Base-by-base conservation (phyloP, 306 rosid genomes). In the Cucumis sativus region DNA sequence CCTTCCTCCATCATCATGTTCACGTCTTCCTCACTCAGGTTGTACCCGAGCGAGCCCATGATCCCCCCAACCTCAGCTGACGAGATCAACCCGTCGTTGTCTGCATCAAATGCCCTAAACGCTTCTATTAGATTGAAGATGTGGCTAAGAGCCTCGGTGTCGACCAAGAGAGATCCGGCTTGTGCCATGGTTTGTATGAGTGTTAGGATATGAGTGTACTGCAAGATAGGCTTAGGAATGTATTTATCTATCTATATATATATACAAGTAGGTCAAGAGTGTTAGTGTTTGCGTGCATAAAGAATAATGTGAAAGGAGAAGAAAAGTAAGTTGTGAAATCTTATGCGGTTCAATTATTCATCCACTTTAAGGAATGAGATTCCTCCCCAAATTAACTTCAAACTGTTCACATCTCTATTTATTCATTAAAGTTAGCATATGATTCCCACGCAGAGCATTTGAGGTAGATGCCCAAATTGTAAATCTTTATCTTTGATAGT, bases 21-120 rank as follows among this genome's bases (percentile, higher is more conserved):
- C 75, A 87, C 85, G 41, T 90, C 96, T 70, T 92, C 56, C 11
- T 86, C 88, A 20, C 77, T 80, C 1, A 84, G 59, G 20, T 85
- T 85, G 89, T 87, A 92, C 54, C 97, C 93, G 0, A 92, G 86
- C 5, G 96, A 92, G 2, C 84, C 86, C 84, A 90, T 74, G 63
- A 90, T 83, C 78, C 91, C 97, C 0, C 90, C 88, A 0, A 90
- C 88, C 85, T 92, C 97, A 0, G 85, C 85, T 17, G 39, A 55
- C 0, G 89, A 82, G n/a, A 92, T 88, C 61, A 79, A 14, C 6
- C 92, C 91, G 1, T 90, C 92, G 51, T 85, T 90, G 90, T 92
- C 92, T 0, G 69, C 81, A 10, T 92, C 96, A 45, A 92, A 92
- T 4, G 96, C 93, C 77, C 81, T 67, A 75, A 90, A 90, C 7